A percentile compares a stretch with the other conserved stretches of the same genome.
Conservation (phyloP, 805 yeast species). For the Ogataea thermomethanolica region DNA sequence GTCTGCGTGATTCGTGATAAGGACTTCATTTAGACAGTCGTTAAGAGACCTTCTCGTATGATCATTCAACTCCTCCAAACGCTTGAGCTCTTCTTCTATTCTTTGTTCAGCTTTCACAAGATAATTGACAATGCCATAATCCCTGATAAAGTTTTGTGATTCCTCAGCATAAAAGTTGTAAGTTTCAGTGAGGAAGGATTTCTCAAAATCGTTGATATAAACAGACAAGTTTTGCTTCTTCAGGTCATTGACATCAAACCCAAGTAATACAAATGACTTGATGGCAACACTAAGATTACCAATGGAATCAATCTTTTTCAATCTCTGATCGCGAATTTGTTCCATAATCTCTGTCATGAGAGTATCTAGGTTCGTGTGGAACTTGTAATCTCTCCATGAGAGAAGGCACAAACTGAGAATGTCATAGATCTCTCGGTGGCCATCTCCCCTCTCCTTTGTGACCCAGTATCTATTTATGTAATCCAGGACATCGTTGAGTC, state of each 20-base stretch:
- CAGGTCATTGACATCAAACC: constrained; percentile 86
- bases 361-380: constrained; percentile 55
- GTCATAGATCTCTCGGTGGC: constrained; percentile 84
- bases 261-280: constrained; percentile 82
- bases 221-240: constrained; percentile 81
- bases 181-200: constrained; percentile 67
- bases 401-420: constrained; percentile 84
- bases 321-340: constrained; percentile 73
- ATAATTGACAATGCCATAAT: constrained; percentile 85
- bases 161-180: constrained; percentile 64
- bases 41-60: constrained; percentile 77
- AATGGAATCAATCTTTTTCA: constrained; percentile 70
- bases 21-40: constrained; percentile 68
- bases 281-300: constrained; percentile 68
- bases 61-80: constrained; percentile 77
- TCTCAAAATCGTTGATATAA: constrained; percentile 77
- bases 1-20: constrained; percentile 75
- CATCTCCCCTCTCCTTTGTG: constrained; percentile 90
- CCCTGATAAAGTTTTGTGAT: constrained; percentile 59
- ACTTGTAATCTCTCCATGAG: constrained; percentile 85
- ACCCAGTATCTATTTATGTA: constrained; percentile 98
- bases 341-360: constrained; percentile 71
- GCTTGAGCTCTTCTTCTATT: constrained; percentile 75
- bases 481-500: constrained; percentile 88
- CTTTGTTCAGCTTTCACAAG: constrained; percentile 82